phyloP scores from a whole-genome alignment of 2,329 filamentous ascomycete genomes.

The Leptodontidium sp. region DNA sequence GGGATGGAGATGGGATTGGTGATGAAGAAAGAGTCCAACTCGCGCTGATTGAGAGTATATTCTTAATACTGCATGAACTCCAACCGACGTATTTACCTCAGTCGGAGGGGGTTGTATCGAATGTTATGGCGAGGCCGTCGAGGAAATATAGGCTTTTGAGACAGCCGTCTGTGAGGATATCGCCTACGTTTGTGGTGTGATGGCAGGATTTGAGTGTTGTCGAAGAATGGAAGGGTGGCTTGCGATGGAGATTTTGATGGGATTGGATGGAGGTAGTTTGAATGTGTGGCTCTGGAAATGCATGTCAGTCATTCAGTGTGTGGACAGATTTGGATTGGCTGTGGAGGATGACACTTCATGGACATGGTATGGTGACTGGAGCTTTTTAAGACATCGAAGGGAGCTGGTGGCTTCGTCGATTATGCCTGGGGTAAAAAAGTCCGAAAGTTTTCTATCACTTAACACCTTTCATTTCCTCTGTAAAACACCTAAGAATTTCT shows the following conservation, averaged over 20 bases:
- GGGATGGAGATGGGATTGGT: constrained; percentile 8
- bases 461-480: neutral
- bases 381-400: no score
- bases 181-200: constrained; percentile 5
- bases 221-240: neutral
- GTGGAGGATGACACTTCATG: neutral
- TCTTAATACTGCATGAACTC: constrained; percentile 22
- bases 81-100: constrained; percentile 17
- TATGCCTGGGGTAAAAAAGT: no score
- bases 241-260: no score
- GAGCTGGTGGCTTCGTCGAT: no score
- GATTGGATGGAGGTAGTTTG: neutral
- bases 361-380: no score
- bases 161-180: constrained; percentile 7
- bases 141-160: constrained; percentile 10
- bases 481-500: neutral
- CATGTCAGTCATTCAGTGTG: neutral
- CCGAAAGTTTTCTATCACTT: no score
- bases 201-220: neutral
- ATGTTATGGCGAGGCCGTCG: constrained; percentile 2
- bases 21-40: constrained; percentile 22
- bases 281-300: neutral
- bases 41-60: constrained; percentile 23
- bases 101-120: neutral
- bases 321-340: neutral